Evolutionary conservation across 208 protist genomes (phyloP).

Genomic region (Leishmania major): DNA sequence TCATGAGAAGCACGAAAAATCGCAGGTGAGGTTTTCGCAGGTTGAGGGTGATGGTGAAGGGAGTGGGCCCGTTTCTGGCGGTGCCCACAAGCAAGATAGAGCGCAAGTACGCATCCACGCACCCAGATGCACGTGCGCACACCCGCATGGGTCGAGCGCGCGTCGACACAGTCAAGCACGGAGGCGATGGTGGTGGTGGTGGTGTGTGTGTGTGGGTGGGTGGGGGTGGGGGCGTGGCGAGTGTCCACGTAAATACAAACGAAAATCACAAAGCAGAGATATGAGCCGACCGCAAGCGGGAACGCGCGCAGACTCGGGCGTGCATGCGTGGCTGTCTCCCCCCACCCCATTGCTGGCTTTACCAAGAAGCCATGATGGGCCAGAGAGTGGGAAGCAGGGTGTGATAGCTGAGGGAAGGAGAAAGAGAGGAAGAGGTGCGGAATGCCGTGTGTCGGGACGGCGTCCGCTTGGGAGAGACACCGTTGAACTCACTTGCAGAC

Average conservation of each 20-base stretch:
- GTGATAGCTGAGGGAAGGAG: neutral
- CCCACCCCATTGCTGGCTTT: neutral
- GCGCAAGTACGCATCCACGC: neutral
- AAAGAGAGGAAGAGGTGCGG: neutral
- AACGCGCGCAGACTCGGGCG: neutral
- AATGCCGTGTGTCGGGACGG: neutral
- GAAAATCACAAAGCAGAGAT: neutral
- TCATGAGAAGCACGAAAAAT: too few species aligned
- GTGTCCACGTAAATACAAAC: neutral
- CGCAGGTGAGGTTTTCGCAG: too few species aligned
- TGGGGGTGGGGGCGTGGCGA: neutral
- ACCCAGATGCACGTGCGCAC: neutral
- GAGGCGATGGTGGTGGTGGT: neutral
- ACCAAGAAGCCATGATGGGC: neutral
- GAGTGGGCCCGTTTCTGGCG: too few species aligned
- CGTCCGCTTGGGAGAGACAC: neutral
- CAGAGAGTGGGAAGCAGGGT: neutral
- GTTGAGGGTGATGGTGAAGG: too few species aligned
- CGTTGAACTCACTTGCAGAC: neutral
- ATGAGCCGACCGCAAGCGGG: neutral
- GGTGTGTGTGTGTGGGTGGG: too few species aligned
- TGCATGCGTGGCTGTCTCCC: neutral
- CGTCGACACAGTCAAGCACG: neutral
- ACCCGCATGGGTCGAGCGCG: neutral
- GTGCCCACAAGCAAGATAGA: neutral